Conservation (phyloP, 140 eudicot species). For the Flaveria floridana region DNA sequence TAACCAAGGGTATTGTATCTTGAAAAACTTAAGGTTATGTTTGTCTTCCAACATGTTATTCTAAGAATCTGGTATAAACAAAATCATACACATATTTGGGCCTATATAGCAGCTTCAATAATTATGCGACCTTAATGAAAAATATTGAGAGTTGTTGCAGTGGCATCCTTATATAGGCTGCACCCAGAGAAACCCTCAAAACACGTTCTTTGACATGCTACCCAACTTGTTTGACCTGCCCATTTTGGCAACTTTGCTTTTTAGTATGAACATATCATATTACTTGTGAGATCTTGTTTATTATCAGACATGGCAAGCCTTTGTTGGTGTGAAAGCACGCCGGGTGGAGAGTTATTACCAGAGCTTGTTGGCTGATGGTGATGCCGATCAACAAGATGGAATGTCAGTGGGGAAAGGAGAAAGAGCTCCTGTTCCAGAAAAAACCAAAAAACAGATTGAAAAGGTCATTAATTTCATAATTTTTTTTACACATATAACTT, state of each 20-base stretch:
- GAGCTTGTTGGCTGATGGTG: conserved; percentile 54
- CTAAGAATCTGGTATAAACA: no score
- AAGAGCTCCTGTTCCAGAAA: conserved; percentile 50
- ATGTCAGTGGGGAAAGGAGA: background rate
- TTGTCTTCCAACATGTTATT: no score
- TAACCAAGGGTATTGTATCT: no score
- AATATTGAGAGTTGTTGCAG: no score
- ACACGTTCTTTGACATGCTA: background rate
- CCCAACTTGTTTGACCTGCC: background rate
- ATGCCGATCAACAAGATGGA: conserved; percentile 10
- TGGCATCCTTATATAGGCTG: no score
- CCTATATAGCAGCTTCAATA: no score
- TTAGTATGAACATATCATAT: no score
- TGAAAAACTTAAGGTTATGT: no score
- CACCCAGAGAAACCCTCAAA: no score
- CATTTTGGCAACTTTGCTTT: background rate
- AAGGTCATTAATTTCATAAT: conserved; percentile 64
- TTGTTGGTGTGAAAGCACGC: conserved; percentile 86
- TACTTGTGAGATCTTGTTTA: conserved; percentile 13
- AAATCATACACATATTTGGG: no score
- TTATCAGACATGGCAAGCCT: conserved; percentile 93
- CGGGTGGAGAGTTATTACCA: conserved; percentile 79
- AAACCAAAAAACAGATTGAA: conserved; percentile 89
- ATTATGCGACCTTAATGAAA: no score
- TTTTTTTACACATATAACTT: conserved; percentile 29